Conservation (phyloP, 2,329 filamentous ascomycete species). For the Colletotrichum horii region DNA sequence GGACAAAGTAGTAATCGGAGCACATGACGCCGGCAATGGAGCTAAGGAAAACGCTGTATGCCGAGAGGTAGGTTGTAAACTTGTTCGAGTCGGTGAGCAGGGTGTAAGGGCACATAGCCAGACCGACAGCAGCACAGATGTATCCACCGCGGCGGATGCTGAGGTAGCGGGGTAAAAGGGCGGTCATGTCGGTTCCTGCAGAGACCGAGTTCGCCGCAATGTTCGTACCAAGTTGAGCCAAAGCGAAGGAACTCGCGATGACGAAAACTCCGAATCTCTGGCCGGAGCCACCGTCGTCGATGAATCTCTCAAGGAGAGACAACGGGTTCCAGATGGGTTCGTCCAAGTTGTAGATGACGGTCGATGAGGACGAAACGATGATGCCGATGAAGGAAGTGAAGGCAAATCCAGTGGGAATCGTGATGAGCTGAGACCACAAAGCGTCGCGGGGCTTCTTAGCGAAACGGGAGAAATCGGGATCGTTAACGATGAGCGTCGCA, state of each 20-base stretch:
- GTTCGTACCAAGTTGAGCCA: slow-evolving; percentile 86
- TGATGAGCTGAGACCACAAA: slow-evolving; percentile 79
- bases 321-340: slow-evolving; percentile 78
- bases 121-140: slow-evolving; percentile 78
- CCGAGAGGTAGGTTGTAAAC: slow-evolving; percentile 90
- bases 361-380: slow-evolving; percentile 75
- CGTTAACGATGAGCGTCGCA: slow-evolving; percentile 82
- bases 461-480: slow-evolving; percentile 87
- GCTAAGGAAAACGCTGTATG: slow-evolving; percentile 93
- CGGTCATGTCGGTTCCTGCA: slow-evolving; percentile 82
- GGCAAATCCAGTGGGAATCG: slow-evolving; percentile 74
- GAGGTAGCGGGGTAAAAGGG: slow-evolving; percentile 78
- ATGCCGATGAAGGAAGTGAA: slow-evolving; percentile 87
- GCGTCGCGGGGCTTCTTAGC: slow-evolving; percentile 77
- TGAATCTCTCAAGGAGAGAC: slow-evolving; percentile 68
- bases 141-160: slow-evolving; percentile 89
- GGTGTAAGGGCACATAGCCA: slow-evolving; percentile 88
- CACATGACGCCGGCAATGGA: slow-evolving; percentile 93
- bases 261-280: slow-evolving; percentile 80
- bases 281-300: slow-evolving; percentile 70
- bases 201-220: slow-evolving; percentile 88
- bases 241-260: slow-evolving; percentile 72
- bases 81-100: slow-evolving; percentile 77
- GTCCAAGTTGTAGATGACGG: slow-evolving; percentile 66
- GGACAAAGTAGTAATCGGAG: slow-evolving; percentile 86